Conservation (phyloP, 1,284 basidiomycete species). For the Naganishia liquefaciens region DNA sequence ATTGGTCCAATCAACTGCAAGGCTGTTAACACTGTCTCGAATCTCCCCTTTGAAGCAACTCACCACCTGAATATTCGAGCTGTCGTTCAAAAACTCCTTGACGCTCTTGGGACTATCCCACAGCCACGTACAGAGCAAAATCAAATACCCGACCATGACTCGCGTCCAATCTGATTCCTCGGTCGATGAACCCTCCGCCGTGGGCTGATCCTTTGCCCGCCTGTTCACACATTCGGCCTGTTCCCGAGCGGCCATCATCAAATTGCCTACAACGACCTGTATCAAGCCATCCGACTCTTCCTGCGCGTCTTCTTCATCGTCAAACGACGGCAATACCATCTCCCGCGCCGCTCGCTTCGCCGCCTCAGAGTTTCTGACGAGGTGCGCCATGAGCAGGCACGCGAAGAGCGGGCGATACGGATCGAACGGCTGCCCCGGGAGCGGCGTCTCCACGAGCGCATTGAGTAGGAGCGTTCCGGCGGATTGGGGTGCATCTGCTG, state of each 20-base stretch:
- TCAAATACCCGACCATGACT: conserved; percentile 81
- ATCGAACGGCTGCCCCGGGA: conserved; percentile 54
- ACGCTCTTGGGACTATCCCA: conserved; percentile 92
- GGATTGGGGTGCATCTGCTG: conserved; percentile 43
- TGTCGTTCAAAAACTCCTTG: conserved; percentile 80
- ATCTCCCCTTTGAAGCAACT: conserved; percentile 47
- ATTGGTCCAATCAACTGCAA: conserved; percentile 87
- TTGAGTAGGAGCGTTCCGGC: conserved; percentile 58
- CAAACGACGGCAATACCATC: conserved; percentile 51
- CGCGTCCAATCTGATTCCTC: conserved; percentile 75
- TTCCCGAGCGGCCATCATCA: conserved; percentile 63
- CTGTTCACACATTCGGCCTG: conserved; percentile 56
- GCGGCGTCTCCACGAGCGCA: conserved; percentile 55
- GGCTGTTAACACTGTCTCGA: too few species aligned
- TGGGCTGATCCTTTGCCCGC: conserved; percentile 45
- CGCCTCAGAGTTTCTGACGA: conserved; percentile 59
- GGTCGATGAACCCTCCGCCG: conserved; percentile 14
- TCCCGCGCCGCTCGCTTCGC: conserved; percentile 59
- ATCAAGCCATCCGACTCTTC: conserved; percentile 60
- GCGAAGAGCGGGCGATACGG: conserved; percentile 59
- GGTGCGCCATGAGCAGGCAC: conserved; percentile 58
- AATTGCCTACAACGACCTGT: conserved; percentile 62
- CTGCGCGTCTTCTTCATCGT: conserved; percentile 57
- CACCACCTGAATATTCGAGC: conserved; percentile 86
- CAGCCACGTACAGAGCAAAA: conserved; percentile 85